Percentiles rank a stretch among this genome's conserved stretches.
Conservation (phyloP, 306 rosid species). For the Alnus glutinosa region DNA sequence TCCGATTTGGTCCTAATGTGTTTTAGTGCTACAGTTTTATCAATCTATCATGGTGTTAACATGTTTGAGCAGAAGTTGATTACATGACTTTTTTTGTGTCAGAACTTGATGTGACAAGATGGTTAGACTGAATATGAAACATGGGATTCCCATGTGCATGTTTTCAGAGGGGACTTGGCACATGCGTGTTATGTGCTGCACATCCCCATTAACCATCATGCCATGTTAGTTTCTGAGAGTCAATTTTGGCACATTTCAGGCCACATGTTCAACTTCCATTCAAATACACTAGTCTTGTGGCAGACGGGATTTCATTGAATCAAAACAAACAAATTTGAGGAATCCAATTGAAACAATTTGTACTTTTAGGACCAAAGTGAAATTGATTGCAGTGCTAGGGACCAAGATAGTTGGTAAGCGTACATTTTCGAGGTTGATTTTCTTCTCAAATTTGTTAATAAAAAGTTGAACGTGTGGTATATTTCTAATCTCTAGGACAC, state of each 20-base stretch:
- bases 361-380: not conserved
- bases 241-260: no score
- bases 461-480: not conserved
- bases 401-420: not conserved
- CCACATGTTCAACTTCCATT: not conserved
- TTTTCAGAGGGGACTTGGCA: not conserved
- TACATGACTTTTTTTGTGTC: not conserved
- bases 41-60: not conserved
- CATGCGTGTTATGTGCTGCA: not conserved
- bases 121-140: not conserved
- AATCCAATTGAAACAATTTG: not conserved
- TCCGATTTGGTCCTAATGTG: not conserved
- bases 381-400: not conserved
- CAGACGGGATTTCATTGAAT: not conserved
- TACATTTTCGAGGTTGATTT: not conserved
- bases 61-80: not conserved
- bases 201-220: not conserved
- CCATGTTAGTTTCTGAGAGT: not conserved
- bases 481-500: not conserved
- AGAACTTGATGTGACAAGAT: not conserved
- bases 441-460: not conserved
- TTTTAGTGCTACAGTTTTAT: not conserved
- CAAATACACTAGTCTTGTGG: not conserved
- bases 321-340: not conserved
- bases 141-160: not conserved